phyloP scores from a whole-genome alignment of 2,329 filamentous ascomycete species.

The Fusarium sacchari region DNA sequence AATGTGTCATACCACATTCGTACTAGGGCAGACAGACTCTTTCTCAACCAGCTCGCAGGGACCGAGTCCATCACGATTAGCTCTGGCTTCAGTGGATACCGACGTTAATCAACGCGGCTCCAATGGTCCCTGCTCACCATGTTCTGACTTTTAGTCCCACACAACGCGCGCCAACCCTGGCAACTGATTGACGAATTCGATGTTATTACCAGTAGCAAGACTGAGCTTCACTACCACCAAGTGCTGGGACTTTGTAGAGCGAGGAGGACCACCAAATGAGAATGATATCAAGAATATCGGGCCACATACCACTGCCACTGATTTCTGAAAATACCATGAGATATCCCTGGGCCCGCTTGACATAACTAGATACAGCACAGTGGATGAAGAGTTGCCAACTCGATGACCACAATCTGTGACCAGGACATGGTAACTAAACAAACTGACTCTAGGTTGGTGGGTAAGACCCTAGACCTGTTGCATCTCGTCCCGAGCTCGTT shows the following conservation, averaged over 20 bases:
- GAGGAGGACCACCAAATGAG: not conserved
- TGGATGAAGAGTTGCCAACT: conserved; percentile 26
- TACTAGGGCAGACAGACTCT: conserved; percentile 14
- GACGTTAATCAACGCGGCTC: conserved; percentile 27
- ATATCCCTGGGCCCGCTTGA: not conserved
- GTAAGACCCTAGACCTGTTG: conserved; percentile 21
- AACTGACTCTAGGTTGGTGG: conserved; percentile 18
- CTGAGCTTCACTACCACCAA: not conserved
- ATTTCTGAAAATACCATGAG: not conserved
- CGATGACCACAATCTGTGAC: conserved; percentile 17
- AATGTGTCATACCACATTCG: conserved; percentile 24
- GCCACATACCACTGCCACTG: not conserved
- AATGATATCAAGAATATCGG: not conserved
- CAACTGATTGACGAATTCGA: not conserved
- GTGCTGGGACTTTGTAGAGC: not conserved
- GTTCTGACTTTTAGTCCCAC: not conserved
- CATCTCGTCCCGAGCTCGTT: conserved; percentile 18
- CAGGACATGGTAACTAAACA: conserved; percentile 24
- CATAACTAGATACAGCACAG: not conserved
- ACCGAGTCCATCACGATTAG: conserved; percentile 28
- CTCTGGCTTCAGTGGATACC: conserved; percentile 22
- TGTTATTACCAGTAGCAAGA: not conserved
- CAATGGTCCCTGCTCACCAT: conserved; percentile 26
- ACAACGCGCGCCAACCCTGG: conserved; percentile 1
- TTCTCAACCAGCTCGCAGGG: conserved; percentile 10